These are phyloP conservation scores for Aspergillus indologenus DNA, from an alignment of 495 filamentous ascomycete genomes.

Conservation along the genomic window DNA sequence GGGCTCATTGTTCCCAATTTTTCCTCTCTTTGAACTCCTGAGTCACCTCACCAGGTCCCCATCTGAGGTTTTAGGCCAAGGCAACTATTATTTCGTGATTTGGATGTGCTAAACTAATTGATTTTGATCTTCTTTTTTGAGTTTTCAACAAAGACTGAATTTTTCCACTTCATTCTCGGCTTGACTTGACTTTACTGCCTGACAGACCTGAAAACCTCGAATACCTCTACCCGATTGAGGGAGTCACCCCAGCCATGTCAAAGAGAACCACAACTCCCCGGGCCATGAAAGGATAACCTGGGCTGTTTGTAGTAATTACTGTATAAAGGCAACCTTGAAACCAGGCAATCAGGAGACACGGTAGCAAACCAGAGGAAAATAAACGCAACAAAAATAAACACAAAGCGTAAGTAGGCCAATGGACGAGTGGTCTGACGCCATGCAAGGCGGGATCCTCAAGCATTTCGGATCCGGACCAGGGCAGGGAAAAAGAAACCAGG, in stretches of 20 bases:
- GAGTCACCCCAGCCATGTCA: neutral
- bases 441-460: neutral
- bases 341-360: neutral
- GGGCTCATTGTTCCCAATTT: neutral
- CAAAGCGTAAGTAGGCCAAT: neutral
- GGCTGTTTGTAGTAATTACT: neutral
- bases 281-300: neutral
- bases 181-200: neutral
- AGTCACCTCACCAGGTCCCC: neutral
- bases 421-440: constrained; percentile 6
- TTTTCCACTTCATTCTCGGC: neutral
- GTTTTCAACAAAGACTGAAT: neutral
- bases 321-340: neutral
- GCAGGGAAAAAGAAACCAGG: neutral
- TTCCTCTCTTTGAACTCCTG: neutral
- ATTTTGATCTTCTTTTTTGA: neutral
- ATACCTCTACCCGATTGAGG: neutral
- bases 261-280: neutral
- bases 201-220: neutral
- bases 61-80: neutral
- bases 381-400: neutral
- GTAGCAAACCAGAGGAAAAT: neutral
- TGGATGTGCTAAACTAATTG: neutral
- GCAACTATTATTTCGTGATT: neutral
- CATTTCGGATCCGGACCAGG: neutral